phyloP scores from a whole-genome alignment of 257 asterid genomes.

The Nyctanthes arbortristis region DNA sequence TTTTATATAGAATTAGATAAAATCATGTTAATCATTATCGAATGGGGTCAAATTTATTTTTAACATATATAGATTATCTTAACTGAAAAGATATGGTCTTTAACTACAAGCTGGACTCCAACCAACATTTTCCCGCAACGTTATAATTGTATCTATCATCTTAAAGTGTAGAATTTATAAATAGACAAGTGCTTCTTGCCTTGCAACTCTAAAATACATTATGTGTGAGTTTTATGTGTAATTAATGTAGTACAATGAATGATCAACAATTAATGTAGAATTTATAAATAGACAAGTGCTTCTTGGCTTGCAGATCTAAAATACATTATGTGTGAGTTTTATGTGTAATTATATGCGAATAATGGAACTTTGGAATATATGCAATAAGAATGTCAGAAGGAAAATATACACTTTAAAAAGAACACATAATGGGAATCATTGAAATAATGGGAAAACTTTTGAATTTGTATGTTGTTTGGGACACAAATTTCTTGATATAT shows the following conservation, averaged over 20 bases:
- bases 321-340: constrained; percentile 7
- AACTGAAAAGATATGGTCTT: too few relatives aligned
- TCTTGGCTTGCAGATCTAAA: not conserved
- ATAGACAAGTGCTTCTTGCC: not conserved
- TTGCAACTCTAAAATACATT: not conserved
- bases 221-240: constrained; percentile 13
- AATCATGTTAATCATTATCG: too few relatives aligned
- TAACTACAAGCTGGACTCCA: too few relatives aligned
- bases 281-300: not conserved
- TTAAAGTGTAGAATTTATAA: not conserved
- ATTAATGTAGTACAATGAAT: too few relatives aligned
- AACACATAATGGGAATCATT: constrained; percentile 36
- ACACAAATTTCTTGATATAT: not conserved
- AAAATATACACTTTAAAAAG: constrained; percentile 8
- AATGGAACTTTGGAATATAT: constrained; percentile 22
- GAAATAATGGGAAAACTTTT: constrained; percentile 27
- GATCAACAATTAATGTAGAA: too few relatives aligned
- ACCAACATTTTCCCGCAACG: too few relatives aligned
- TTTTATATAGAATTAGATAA: too few relatives aligned
- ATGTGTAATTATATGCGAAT: constrained; percentile 5
- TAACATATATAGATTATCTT: too few relatives aligned
- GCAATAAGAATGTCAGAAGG: not conserved
- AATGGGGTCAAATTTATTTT: too few relatives aligned
- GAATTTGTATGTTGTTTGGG: constrained; percentile 1
- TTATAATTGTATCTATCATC: too few relatives aligned